A percentile compares a stretch with the other conserved stretches of the same genome.
Conservation (phyloP, 2,329 filamentous ascomycete species). For the Colletotrichum musae region DNA sequence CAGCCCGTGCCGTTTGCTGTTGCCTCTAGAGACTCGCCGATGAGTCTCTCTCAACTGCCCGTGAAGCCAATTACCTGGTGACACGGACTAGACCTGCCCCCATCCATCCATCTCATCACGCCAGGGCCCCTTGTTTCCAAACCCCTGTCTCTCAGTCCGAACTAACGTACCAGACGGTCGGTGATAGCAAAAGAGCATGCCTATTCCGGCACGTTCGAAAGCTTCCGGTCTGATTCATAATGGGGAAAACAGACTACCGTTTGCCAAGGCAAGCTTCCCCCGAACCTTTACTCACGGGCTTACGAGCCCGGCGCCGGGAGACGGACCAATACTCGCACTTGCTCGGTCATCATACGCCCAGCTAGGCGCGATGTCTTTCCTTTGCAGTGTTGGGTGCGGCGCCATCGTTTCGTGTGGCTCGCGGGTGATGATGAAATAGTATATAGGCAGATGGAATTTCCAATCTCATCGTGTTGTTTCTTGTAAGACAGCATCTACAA, state of each 20-base stretch:
- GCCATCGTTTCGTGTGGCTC: not conserved
- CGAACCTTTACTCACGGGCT: constrained; percentile 2
- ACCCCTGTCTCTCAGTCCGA: not conserved
- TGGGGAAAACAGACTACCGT: not conserved
- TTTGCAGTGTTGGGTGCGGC: not conserved
- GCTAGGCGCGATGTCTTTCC: constrained; percentile 6
- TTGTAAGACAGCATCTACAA: too few species aligned
- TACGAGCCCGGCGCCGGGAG: constrained; percentile 24
- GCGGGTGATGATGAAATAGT: not conserved
- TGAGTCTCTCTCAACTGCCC: not conserved
- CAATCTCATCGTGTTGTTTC: too few species aligned
- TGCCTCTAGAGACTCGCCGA: not conserved
- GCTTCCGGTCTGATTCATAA: constrained; percentile 34
- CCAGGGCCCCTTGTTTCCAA: not conserved
- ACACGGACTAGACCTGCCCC: constrained; percentile 27
- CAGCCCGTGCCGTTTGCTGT: constrained; percentile 5
- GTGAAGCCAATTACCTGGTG: constrained; percentile 14
- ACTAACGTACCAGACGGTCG: not conserved
- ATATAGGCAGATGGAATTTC: constrained; percentile 1
- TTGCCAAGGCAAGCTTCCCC: not conserved
- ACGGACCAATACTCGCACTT: constrained; percentile 12
- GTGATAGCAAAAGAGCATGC: not conserved
- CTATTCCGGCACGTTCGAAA: constrained; percentile 24
- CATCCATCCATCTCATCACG: constrained; percentile 1
- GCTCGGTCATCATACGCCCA: constrained; percentile 36